Evolutionary conservation across 225 moss, liverwort and hornwort species (phyloP).

Genomic region (Bryum argenteum): DNA sequence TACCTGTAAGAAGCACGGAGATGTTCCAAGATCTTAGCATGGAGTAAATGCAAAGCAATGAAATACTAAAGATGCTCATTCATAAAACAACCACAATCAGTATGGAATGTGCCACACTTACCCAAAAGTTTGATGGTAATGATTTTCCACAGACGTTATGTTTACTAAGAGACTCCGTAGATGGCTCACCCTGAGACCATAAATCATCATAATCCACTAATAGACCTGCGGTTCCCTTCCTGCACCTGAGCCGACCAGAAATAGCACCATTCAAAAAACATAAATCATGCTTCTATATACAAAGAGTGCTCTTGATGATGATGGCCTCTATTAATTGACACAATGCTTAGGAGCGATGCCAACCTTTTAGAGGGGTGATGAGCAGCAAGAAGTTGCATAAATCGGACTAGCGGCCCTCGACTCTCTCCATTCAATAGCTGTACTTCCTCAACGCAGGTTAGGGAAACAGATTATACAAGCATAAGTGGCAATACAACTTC

Average conservation of each 20-base stretch:
- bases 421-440: conserved; percentile 68
- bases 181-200: conserved; percentile 62
- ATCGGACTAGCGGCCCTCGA: conserved; percentile 68
- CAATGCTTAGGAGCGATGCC: not conserved
- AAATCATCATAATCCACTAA: conserved; percentile 72
- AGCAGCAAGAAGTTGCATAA: conserved; percentile 78
- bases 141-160: conserved; percentile 54
- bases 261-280: conserved; percentile 16
- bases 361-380: conserved; percentile 93
- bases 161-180: conserved; percentile 31
- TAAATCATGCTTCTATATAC: not conserved
- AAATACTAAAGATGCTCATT: conserved; percentile 7
- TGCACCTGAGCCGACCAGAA: conserved; percentile 60
- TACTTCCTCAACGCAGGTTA: conserved; percentile 21
- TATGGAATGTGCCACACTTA: conserved; percentile 18
- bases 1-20: conserved; percentile 56
- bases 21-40: conserved; percentile 6
- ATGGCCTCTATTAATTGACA: conserved; percentile 9
- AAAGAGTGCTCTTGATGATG: not conserved
- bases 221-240: conserved; percentile 73
- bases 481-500: not conserved
- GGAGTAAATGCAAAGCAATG: conserved; percentile 5
- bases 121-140: conserved; percentile 53
- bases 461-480: not conserved
- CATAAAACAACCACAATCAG: not conserved